Evolutionary conservation across 2,329 filamentous ascomycete species (phyloP).

Genomic region (Tolypocladium paradoxum): DNA sequence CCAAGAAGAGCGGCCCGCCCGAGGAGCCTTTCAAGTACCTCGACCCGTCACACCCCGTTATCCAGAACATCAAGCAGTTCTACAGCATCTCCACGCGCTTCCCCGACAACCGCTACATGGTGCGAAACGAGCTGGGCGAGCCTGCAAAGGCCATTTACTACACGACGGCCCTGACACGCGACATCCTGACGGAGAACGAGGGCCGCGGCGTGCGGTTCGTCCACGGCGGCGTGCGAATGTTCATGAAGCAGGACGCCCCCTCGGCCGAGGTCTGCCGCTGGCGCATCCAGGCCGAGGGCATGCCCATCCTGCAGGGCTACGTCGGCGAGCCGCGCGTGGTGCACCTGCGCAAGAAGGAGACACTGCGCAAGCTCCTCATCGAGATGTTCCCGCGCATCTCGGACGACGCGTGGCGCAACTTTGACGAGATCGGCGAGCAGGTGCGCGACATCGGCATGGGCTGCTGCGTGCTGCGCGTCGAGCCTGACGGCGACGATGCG

Average conservation of each 20-base stretch:
- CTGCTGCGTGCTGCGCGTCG: conserved; percentile 80
- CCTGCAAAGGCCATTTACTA: conserved; percentile 96
- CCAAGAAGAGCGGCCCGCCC: conserved; percentile 40
- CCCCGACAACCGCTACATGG: conserved; percentile 86
- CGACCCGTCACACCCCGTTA: conserved; percentile 59
- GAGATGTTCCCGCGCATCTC: conserved; percentile 95
- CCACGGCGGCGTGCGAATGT: conserved; percentile 97
- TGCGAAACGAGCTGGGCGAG: conserved; percentile 80
- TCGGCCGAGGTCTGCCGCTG: conserved; percentile 79
- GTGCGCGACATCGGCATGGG: conserved; percentile 76
- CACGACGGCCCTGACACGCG: conserved; percentile 71
- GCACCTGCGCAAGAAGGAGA: conserved; percentile 63
- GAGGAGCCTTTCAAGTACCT: conserved; percentile 97
- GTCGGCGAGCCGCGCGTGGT: conserved; percentile 71
- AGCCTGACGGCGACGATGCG: conserved; percentile 55
- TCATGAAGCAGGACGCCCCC: conserved; percentile 92
- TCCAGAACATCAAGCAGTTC: conserved; percentile 68
- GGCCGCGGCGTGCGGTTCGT: conserved; percentile 89
- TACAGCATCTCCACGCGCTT: conserved; percentile 79
- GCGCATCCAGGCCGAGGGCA: conserved; percentile 91
- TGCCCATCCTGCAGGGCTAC: conserved; percentile 85
- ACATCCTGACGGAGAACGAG: conserved; percentile 80
- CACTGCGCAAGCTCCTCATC: conserved; percentile 69
- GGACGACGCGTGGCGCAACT: conserved; percentile 59
- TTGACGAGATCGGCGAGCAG: conserved; percentile 80